A percentile compares a stretch with the other conserved stretches of the same genome.
These are phyloP conservation scores for Cyberlindnera xylosilytica DNA, from an alignment of 805 yeast species.

Conservation along the genomic window DNA sequence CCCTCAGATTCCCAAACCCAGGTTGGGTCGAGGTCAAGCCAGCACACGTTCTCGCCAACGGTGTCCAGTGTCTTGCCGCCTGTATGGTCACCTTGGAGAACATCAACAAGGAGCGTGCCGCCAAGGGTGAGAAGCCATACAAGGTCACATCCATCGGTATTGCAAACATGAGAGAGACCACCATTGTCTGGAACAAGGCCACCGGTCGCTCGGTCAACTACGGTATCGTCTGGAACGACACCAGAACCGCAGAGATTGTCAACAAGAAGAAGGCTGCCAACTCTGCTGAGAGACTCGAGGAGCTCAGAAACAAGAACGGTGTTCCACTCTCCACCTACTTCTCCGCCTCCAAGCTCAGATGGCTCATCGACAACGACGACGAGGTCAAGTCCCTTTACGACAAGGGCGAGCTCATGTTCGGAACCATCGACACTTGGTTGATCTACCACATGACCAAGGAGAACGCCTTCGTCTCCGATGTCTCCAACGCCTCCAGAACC, in stretches of 20 bases:
- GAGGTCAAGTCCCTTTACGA: conserved; percentile 66
- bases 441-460: conserved; percentile 77
- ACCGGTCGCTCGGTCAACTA: conserved; percentile 82
- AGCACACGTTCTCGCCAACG: conserved; percentile 72
- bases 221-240: conserved; percentile 96
- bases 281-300: conserved; percentile 52
- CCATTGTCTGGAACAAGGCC: conserved; percentile 78
- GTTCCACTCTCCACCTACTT: conserved; percentile 89
- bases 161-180: conserved; percentile 95
- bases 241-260: conserved; percentile 75
- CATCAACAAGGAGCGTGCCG: conserved; percentile 47
- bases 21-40: conserved; percentile 97
- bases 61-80: conserved; percentile 72
- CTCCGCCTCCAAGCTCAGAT: conserved; percentile 83
- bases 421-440: conserved; percentile 94
- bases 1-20: conserved; percentile 73
- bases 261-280: conserved; percentile 54
- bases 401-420: conserved; percentile 79
- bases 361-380: conserved; percentile 82
- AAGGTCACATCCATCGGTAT: conserved; percentile 75
- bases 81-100: conserved; percentile 55
- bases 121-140: conserved; percentile 48
- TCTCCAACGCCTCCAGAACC: conserved; percentile 90
- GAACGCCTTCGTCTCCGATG: conserved; percentile 72
- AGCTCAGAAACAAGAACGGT: conserved; percentile 67